Evolutionary conservation across 208 protist species (phyloP), one percentile per base, ranked within the genome.

Genomic region (Acanthamoeba lenticulata): DNA sequence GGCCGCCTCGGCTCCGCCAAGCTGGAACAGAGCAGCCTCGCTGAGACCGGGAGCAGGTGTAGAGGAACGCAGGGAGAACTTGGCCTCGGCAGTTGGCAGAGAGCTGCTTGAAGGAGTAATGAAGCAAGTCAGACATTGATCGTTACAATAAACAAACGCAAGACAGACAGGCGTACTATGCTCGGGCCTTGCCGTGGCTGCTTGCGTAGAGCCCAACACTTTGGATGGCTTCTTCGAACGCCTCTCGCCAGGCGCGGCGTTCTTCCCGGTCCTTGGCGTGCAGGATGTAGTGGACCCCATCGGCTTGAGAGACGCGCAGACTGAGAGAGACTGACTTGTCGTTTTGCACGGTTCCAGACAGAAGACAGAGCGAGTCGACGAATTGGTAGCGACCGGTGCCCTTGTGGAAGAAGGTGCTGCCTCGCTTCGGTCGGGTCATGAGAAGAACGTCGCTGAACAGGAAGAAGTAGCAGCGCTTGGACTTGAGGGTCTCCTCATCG

Each of bases 371-470:
- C 13, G 77, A 88, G 44, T 88, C 77, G 21, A 88, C 2, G 44
- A 88, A 88, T n/a, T 57, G 77, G 44, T 88, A 88, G n/a, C 77
- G 77, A 1, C 77, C 77, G 5, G 77, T 13, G 29, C 77, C 77
- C 77, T 88, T 88, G 40, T 60, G 24, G 77, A 88, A 88, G 45
- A 88, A 79, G 21, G 69, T 88, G 77, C 77, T 88, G 5, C 77
- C 77, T 6, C 77, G 40, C 77, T 88, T 88, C 34, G 45, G 44
- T 2, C 77, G 19, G n/a, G 77, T 88, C 40, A 88, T 60, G 45
- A 88, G 77, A 44, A 88, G 77, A 11, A 57, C 40, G 34, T 88
- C 77, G 77, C 77, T 88, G 77, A 88, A 88, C 21, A 88, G 77
- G 77, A 88, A 88, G 44, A 88, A 40, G 45, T 88, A 88, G 3